Evolutionary conservation across 108 stramenopile species (phyloP).

Genomic region (Cyclotella cryptica): DNA sequence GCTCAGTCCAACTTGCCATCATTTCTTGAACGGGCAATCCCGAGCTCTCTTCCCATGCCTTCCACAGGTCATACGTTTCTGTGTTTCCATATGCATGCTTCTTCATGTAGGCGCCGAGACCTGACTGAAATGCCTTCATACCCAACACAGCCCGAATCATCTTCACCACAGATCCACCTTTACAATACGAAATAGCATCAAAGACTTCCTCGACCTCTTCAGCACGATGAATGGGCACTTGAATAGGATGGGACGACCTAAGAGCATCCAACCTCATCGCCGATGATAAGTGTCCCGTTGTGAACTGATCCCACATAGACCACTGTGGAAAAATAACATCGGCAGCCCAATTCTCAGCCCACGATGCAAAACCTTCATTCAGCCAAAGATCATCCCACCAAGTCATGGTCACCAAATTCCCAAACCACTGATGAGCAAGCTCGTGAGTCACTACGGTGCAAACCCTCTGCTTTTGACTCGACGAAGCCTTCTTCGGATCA

Average conservation of each 20-base stretch:
- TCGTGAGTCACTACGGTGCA: slow-evolving; percentile 98
- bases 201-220: slow-evolving; percentile 98
- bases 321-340: slow-evolving; percentile 81
- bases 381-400: slow-evolving; percentile 99
- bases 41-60: slow-evolving; percentile 91
- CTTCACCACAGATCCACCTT: slow-evolving; percentile 88
- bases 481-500: slow-evolving; percentile 83
- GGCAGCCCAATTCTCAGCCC: slow-evolving; percentile 89
- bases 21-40: slow-evolving; percentile 89
- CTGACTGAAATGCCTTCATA: slow-evolving; percentile 80
- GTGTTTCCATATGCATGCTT: slow-evolving; percentile 91
- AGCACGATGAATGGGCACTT: slow-evolving; percentile 91
- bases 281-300: slow-evolving; percentile 76
- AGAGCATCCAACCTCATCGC: slow-evolving; percentile 92
- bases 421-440: slow-evolving; percentile 98
- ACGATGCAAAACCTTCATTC: slow-evolving; percentile 97
- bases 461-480: slow-evolving; percentile 86
- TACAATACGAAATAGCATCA: slow-evolving; percentile 93
- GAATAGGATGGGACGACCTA: slow-evolving; percentile 90
- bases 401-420: slow-evolving; percentile 96
- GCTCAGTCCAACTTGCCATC: slow-evolving; percentile 96
- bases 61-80: slow-evolving; percentile 93
- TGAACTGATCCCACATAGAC: slow-evolving; percentile 94
- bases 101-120: slow-evolving; percentile 85
- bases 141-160: slow-evolving; percentile 95